Conservation (phyloP, 2,329 filamentous ascomycete genomes). For the Microcyclospora pomicola region DNA sequence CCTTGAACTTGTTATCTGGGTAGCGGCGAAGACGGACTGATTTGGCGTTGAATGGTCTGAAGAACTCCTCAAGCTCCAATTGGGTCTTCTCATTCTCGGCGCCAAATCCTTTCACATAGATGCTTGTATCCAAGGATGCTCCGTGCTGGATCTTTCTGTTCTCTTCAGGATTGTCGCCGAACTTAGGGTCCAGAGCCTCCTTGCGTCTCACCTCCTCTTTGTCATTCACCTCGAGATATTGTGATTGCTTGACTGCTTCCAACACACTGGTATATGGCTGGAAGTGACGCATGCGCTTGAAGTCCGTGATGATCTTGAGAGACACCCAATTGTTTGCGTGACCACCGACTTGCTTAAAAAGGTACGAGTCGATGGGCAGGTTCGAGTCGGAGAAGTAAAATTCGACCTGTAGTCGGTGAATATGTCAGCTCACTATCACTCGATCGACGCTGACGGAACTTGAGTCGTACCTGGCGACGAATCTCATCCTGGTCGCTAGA, state of each 20-base stretch:
- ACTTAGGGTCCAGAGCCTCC: conserved; percentile 44
- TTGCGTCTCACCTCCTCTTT: conserved; percentile 65
- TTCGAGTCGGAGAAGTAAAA: conserved; percentile 95
- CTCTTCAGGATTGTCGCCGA: conserved; percentile 38
- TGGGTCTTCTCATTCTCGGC: conserved; percentile 72
- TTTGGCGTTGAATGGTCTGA: conserved; percentile 63
- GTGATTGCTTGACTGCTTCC: conserved; percentile 66
- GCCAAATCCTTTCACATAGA: conserved; percentile 93
- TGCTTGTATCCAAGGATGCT: conserved; percentile 55
- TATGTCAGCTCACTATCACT: too few species aligned
- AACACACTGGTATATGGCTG: conserved; percentile 75
- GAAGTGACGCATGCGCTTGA: conserved; percentile 95
- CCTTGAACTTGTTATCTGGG: conserved; percentile 68
- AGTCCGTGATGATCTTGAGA: conserved; percentile 64
- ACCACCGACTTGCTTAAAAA: conserved; percentile 66
- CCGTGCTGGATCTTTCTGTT: conserved; percentile 44
- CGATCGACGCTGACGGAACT: too few species aligned
- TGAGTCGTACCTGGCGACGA: conserved; percentile 48
- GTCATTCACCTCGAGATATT: conserved; percentile 58
- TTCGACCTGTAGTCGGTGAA: conserved; percentile 42
- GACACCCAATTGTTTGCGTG: conserved; percentile 68
- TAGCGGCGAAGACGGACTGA: conserved; percentile 78
- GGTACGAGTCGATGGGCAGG: conserved; percentile 74
- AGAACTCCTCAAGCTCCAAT: conserved; percentile 89
- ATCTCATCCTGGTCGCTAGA: conserved; percentile 69